Base-by-base conservation (phyloP, 2,329 filamentous ascomycete genomes). In the Monilinia laxa region DNA sequence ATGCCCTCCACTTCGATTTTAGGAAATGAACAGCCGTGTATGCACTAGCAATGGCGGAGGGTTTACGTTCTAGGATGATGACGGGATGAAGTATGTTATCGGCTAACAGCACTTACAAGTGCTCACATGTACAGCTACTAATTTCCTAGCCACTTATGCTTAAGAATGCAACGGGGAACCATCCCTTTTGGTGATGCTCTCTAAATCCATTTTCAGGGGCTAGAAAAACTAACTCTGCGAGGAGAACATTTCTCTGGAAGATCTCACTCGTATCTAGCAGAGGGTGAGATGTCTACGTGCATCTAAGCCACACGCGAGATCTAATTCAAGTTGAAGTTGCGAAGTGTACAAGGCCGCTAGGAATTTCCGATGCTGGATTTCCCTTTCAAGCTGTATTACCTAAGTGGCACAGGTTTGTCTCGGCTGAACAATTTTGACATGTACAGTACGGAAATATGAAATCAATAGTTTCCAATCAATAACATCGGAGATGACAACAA, bases 121-220 rank as follows among this genome's bases (percentile, higher is more conserved):
- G 3, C 28, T 60, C 45, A 38, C n/a, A n/a, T n/a, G n/a, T n/a
- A n/a, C 42, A n/a, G 25, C n/a, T 14, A 57, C 16, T 18, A 18
- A 51, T 16, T 52, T n/a, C 23, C n/a, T 40, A 38, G 31, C 54
- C 63, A 65, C 63, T 65, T n/a, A 59, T 52, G 31, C 20, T 49
- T 28, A 10, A 57, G 52, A 28, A 11, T 23, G 14, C 54, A 16
- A 12, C 54, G 63, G 63, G 3, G 28, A 65, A 65, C 31, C 11
- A 42, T 18, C 53, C 42, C 23, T 35, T 63, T 63, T 35, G 12
- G 60, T 42, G 49, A n/a, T 54, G 14, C 49, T 18, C 25, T 60
- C 20, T 25, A 31, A 25, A 38, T 38, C 23, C 14, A 38, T 51
- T 60, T 60, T 16, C 58, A 51, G 31, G 58, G 45, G 9, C 14